phyloP scores from a whole-genome alignment of 345 rosid genomes.

The Cardiospermum halicacabum region DNA sequence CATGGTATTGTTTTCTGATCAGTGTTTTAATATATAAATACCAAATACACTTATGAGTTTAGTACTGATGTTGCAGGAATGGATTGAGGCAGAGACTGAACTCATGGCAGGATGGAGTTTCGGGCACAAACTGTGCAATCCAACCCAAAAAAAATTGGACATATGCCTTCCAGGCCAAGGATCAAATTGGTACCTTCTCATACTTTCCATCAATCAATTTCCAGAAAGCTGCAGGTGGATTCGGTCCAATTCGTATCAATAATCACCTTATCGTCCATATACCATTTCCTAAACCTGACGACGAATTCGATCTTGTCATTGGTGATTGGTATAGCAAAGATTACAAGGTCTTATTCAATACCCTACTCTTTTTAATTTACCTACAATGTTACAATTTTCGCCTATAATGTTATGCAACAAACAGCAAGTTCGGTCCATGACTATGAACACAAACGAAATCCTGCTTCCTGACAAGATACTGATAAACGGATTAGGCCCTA shows the following conservation, averaged over 20 bases:
- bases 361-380: background rate
- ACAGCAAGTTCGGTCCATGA: slow-evolving; percentile 11
- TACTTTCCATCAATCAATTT: slow-evolving; percentile 61
- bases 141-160: slow-evolving; percentile 66
- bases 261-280: slow-evolving; percentile 40
- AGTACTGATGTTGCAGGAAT: slow-evolving; percentile 41
- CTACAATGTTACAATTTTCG: too few relatives aligned
- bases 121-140: slow-evolving; percentile 75
- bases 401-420: too few relatives aligned
- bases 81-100: slow-evolving; percentile 63
- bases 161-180: slow-evolving; percentile 59
- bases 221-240: slow-evolving; percentile 76
- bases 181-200: slow-evolving; percentile 72
- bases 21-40: too few relatives aligned
- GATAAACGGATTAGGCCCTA: slow-evolving; percentile 35
- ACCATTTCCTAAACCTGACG: slow-evolving; percentile 57
- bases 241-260: slow-evolving; percentile 52
- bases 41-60: background rate
- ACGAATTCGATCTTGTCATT: slow-evolving; percentile 64
- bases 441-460: background rate
- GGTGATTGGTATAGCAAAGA: slow-evolving; percentile 62
- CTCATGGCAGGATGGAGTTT: slow-evolving; percentile 85
- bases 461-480: slow-evolving; percentile 21
- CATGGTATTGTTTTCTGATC: slow-evolving; percentile 27
- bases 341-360: slow-evolving; percentile 28